phyloP scores from a whole-genome alignment of 108 stramenopile genomes.

The Nitzschia sp. region DNA sequence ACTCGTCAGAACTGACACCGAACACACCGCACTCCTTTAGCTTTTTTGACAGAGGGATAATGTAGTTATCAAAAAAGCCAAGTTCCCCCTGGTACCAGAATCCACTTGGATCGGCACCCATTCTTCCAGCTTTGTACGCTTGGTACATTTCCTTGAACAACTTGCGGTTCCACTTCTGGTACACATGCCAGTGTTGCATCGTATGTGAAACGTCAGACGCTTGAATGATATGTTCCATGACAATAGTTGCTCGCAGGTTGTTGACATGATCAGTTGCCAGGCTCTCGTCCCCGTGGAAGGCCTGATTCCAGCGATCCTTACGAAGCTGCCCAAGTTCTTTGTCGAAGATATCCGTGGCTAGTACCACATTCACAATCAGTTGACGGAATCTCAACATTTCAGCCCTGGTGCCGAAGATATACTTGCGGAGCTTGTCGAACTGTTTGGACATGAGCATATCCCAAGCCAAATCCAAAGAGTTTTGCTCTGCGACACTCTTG shows the following conservation, averaged over 20 bases:
- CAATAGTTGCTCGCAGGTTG: conserved; percentile 25
- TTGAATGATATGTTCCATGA: conserved; percentile 49
- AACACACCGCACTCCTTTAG: conserved; percentile 36
- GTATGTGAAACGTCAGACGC: conserved; percentile 48
- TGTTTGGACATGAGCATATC: conserved; percentile 15
- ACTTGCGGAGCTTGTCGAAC: conserved; percentile 9
- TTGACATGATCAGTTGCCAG: neutral
- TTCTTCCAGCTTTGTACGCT: conserved; percentile 16
- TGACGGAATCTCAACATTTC: conserved; percentile 29
- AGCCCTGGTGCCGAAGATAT: conserved; percentile 19
- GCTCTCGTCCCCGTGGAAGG: conserved; percentile 24
- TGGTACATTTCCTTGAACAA: conserved; percentile 28
- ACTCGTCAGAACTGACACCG: conserved; percentile 32
- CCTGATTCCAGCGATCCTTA: conserved; percentile 44
- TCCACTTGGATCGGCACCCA: conserved; percentile 6
- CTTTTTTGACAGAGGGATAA: conserved; percentile 36
- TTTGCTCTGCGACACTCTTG: conserved; percentile 58
- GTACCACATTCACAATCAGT: conserved; percentile 28
- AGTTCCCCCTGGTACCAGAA: conserved; percentile 25
- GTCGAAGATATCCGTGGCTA: conserved; percentile 47
- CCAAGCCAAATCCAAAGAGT: conserved; percentile 25
- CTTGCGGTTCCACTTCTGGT: conserved; percentile 42
- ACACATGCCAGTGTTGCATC: conserved; percentile 51
- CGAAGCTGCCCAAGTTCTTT: conserved; percentile 26
- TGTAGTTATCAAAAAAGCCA: conserved; percentile 41